Percentiles rank a stretch among this genome's conserved stretches.
Evolutionary conservation across 352 stramenopile species (phyloP).

Genomic region (Phytopythium kandeliae): DNA sequence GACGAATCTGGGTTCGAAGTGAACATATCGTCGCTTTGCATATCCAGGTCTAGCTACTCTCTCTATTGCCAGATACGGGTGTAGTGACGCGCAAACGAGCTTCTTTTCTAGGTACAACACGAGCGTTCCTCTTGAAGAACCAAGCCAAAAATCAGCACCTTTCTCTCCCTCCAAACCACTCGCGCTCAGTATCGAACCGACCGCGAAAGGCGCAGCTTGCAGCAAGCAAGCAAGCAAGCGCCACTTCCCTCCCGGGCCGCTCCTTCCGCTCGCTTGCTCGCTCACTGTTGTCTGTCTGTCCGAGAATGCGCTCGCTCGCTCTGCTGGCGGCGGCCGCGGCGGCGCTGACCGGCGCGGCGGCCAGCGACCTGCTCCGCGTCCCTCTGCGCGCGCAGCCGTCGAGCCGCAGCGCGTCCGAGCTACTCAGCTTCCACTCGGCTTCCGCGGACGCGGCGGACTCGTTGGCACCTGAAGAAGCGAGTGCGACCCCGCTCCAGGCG

Average conservation of each 20-base stretch:
- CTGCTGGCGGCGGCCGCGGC: constrained; percentile 7
- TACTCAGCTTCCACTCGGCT: constrained; percentile 34
- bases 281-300: neutral
- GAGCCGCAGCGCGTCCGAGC: constrained; percentile 19
- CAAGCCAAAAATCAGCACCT: no score
- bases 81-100: no score
- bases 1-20: no score
- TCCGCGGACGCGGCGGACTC: neutral
- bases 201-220: neutral
- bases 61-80: no score
- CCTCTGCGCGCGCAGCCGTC: constrained; percentile 24
- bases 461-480: neutral
- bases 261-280: neutral
- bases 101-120: no score
- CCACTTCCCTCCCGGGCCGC: neutral
- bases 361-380: constrained; percentile 27
- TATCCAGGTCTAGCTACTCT: no score
- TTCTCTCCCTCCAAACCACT: neutral
- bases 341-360: neutral
- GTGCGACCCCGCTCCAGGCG: neutral
- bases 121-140: no score
- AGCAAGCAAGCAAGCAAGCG: neutral
- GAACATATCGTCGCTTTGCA: no score
- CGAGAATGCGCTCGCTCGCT: constrained; percentile 1
- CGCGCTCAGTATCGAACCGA: constrained; percentile 1